Percentiles rank a stretch among this genome's conserved stretches.
phyloP scores from a whole-genome alignment of 2,329 filamentous ascomycete genomes.

The Fusarium sp. region DNA sequence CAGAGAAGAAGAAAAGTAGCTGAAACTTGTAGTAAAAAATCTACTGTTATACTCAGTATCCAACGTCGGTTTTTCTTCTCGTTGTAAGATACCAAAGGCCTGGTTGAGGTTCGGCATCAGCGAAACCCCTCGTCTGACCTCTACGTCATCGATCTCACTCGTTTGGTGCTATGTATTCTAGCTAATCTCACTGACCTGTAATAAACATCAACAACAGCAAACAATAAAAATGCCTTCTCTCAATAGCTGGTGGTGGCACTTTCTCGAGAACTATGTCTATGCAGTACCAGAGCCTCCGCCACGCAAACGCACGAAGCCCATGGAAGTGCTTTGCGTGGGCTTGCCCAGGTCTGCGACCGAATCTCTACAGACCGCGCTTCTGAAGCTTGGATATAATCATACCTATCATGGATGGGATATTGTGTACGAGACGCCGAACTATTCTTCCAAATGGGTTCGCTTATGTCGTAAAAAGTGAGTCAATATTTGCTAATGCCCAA shows the following conservation, averaged over 20 bases:
- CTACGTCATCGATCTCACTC: background rate
- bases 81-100: background rate
- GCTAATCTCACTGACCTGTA: too few relatives aligned
- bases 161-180: background rate
- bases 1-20: too few relatives aligned
- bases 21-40: too few relatives aligned
- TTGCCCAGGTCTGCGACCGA: conserved; percentile 52
- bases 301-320: conserved; percentile 48
- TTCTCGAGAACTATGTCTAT: conserved; percentile 29
- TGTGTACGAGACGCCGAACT: conserved; percentile 44
- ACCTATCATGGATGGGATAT: conserved; percentile 54
- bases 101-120: background rate
- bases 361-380: conserved; percentile 51
- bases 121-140: background rate
- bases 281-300: conserved; percentile 24
- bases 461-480: conserved; percentile 26
- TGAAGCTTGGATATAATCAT: conserved; percentile 49
- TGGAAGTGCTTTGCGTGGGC: conserved; percentile 53
- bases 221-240: conserved; percentile 9
- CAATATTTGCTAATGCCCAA: too few relatives aligned
- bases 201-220: too few relatives aligned
- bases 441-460: conserved; percentile 13
- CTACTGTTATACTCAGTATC: background rate
- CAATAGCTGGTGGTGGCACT: conserved; percentile 18
- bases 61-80: too few relatives aligned